These are phyloP conservation scores for Cordyceps cateniannulata DNA, from an alignment of 2,329 filamentous ascomycete genomes.

Conservation along the genomic window DNA sequence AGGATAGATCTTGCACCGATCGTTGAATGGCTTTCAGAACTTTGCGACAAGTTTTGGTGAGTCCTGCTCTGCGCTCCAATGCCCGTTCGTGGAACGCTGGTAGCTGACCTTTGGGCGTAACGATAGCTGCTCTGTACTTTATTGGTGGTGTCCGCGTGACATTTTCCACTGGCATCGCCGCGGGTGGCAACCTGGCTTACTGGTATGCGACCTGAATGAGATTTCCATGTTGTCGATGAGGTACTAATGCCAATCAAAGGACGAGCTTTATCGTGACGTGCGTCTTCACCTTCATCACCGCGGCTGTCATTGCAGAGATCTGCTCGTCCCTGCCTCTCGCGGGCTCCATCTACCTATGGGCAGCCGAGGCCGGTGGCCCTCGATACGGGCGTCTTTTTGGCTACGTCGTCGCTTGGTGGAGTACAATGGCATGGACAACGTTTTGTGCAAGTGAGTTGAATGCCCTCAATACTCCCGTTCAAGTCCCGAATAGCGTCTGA, in stretches of 20 bases:
- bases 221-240: neutral
- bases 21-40: conserved; percentile 51
- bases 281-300: conserved; percentile 55
- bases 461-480: neutral
- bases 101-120: conserved; percentile 11
- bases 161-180: conserved; percentile 56
- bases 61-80: conserved; percentile 8
- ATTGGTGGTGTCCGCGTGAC: conserved; percentile 54
- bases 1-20: conserved; percentile 46
- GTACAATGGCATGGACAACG: conserved; percentile 55
- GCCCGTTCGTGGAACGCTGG: neutral
- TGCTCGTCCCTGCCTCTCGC: conserved; percentile 53
- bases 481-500: neutral
- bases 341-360: conserved; percentile 56
- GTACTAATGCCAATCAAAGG: conserved; percentile 26
- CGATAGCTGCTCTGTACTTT: conserved; percentile 55
- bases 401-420: conserved; percentile 60
- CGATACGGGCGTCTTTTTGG: conserved; percentile 49
- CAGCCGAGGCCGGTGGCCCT: conserved; percentile 51
- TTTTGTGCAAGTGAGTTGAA: conserved; percentile 41
- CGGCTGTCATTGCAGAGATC: conserved; percentile 53
- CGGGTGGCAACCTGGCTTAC: conserved; percentile 54
- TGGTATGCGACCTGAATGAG: conserved; percentile 35
- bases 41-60: conserved; percentile 53
- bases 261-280: conserved; percentile 54